Percentiles rank a stretch among this genome's conserved stretches.
Conservation (phyloP, 345 rosid species). For the Eucalyptus erythrocorys region DNA sequence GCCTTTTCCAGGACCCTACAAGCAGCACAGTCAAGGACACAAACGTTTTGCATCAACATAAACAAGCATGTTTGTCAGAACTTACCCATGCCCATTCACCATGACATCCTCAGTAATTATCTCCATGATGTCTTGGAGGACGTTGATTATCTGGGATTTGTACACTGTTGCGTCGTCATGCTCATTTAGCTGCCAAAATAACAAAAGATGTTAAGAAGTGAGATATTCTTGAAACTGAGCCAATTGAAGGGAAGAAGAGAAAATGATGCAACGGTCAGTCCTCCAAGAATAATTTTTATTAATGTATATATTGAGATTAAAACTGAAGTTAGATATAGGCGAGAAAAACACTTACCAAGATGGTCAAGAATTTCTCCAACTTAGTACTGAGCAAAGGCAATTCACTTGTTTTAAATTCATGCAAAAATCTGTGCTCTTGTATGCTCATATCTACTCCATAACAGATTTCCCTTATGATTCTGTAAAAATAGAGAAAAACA, state of each 20-base stretch:
- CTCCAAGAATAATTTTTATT: neutral
- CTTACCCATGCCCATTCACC: slow-evolving; percentile 71
- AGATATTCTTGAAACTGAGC: neutral
- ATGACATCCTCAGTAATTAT: slow-evolving; percentile 75
- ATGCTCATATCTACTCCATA: slow-evolving; percentile 40
- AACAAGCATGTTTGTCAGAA: slow-evolving; percentile 1
- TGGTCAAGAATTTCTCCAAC: slow-evolving; percentile 59
- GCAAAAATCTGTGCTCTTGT: slow-evolving; percentile 35
- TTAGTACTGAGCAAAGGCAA: slow-evolving; percentile 74
- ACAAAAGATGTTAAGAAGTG: neutral
- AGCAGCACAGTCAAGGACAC: slow-evolving; percentile 5
- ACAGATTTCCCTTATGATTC: slow-evolving; percentile 52
- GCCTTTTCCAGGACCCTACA: slow-evolving; percentile 48
- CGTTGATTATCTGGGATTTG: slow-evolving; percentile 72
- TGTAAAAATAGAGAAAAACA: slow-evolving; percentile 4
- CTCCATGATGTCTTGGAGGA: slow-evolving; percentile 94
- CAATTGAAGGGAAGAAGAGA: neutral
- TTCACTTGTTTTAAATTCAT: slow-evolving; percentile 53
- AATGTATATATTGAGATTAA: neutral
- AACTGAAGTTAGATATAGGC: neutral
- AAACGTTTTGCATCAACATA: neutral
- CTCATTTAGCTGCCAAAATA: slow-evolving; percentile 38
- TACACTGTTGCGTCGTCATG: slow-evolving; percentile 16
- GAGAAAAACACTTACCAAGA: slow-evolving; percentile 42
- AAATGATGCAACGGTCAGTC: neutral